A percentile compares a stretch with the other conserved stretches of the same genome.
Evolutionary conservation across 257 asterid species (phyloP).

Genomic region (Catharanthus roseus): DNA sequence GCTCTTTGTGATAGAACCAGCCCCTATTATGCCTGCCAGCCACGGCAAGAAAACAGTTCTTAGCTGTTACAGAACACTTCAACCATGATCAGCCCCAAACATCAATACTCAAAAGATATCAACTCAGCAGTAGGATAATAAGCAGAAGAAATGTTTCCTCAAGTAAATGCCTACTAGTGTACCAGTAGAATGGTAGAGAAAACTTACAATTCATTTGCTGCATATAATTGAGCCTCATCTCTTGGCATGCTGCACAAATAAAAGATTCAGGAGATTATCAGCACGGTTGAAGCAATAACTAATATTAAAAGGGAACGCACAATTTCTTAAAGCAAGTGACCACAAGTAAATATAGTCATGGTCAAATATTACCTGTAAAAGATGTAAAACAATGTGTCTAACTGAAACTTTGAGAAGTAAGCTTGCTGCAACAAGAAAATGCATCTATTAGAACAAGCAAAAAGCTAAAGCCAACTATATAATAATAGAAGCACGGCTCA

Average conservation of each 20-base stretch:
- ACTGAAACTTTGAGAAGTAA: slow-evolving; percentile 75
- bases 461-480: slow-evolving; percentile 9
- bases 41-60: slow-evolving; percentile 11
- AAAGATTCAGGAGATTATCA: slow-evolving; percentile 14
- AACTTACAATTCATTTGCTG: slow-evolving; percentile 91
- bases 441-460: slow-evolving; percentile 30
- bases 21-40: slow-evolving; percentile 76
- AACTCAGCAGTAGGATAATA: not conserved
- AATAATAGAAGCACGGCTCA: slow-evolving; percentile 32
- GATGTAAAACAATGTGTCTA: slow-evolving; percentile 78
- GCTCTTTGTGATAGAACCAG: slow-evolving; percentile 91
- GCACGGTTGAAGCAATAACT: not conserved
- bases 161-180: not conserved
- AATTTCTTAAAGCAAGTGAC: not conserved
- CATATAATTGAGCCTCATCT: slow-evolving; percentile 91
- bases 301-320: not conserved
- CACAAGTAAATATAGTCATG: not conserved
- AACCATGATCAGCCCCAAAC: not conserved
- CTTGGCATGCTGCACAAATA: slow-evolving; percentile 84
- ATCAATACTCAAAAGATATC: not conserved
- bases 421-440: slow-evolving; percentile 65
- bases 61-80: not conserved
- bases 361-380: slow-evolving; percentile 58
- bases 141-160: not conserved
- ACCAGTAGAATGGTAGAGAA: slow-evolving; percentile 2